Percentiles rank a stretch among this genome's conserved stretches.
Evolutionary conservation across 2,329 filamentous ascomycete species (phyloP).

Genomic region (Thelonectria blattea): DNA sequence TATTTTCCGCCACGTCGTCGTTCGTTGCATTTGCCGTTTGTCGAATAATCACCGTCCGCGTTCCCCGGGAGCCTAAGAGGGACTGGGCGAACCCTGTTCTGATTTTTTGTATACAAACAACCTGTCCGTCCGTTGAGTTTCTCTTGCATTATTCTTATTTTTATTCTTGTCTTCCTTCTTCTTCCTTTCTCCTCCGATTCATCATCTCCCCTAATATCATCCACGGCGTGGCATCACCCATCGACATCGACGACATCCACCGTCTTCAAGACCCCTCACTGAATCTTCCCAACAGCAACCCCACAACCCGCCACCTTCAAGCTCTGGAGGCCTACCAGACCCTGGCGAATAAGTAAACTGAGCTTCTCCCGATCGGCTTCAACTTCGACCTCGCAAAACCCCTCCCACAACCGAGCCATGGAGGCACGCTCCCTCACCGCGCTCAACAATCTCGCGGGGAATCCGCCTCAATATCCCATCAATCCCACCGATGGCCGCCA

Average conservation of each 20-base stretch:
- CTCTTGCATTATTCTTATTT: neutral
- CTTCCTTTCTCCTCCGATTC: neutral
- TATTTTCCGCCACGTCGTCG: constrained; percentile 16
- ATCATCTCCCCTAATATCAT: neutral
- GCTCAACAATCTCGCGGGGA: constrained; percentile 80
- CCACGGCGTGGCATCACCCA: neutral
- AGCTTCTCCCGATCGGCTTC: constrained; percentile 3
- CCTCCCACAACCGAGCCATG: constrained; percentile 47
- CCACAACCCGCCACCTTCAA: neutral
- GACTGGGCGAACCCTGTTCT: neutral
- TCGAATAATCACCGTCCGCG: constrained; percentile 15
- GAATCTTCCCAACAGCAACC: neutral
- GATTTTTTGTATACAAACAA: neutral
- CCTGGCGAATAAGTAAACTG: constrained; percentile 6
- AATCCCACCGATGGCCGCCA: constrained; percentile 73
- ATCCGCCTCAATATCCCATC: constrained; percentile 85
- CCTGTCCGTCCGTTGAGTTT: neutral
- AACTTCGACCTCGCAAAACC: constrained; percentile 10
- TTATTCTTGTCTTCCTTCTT: neutral
- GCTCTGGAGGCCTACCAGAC: neutral
- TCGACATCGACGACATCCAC: neutral
- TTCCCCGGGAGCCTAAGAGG: neutral
- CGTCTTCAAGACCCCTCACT: constrained; percentile 3
- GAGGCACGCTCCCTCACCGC: constrained; percentile 85
- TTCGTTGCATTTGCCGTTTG: constrained; percentile 2